Base-by-base conservation (phyloP, 2,329 filamentous ascomycete species). In the Beauveria rudraprayagi region DNA sequence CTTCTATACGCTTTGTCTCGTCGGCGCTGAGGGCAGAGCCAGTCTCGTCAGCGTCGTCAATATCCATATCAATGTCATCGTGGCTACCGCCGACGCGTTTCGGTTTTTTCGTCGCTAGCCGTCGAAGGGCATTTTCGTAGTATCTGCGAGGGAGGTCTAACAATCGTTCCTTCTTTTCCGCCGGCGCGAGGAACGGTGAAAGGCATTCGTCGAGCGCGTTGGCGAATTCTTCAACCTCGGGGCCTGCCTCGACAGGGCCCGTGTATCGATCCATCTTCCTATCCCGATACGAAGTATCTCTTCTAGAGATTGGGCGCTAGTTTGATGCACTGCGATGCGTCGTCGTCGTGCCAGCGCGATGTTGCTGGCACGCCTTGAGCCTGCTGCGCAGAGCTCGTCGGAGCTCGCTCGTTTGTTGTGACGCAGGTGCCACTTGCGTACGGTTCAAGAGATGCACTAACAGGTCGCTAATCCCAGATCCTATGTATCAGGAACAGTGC, bases 221-320 rank as follows among this genome's bases (percentile, higher is more conserved):
- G 43, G 92, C 92, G 70, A 97, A 97, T 50, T 85, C 82, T 75
- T 96, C 91, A 62, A 96, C 90, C 73, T 96, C 91, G 64, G 87
- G 85, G 56, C 89, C 89, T 37, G 90, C 85, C 48, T 83, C 81
- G 66, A 90, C 83, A 62, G 61, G 47, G 34, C 51, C 58, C 41
- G 51, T 30, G 34, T 50, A 30, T 26, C 30, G 44, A n/a, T 34
- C 10, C 48, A 55, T 34, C 17, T 40, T 48, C 10, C 22, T 41
- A 19, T 40, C 22, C 43, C 30, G 22, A n/a, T 48, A 2, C 17
- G 51, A 16, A 51, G 50, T 61, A 1, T 7, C 43, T 11, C 5
- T 10, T 24, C 10, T 24, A 6, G 37, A 22, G 3, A 7, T 17
- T 8, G 9, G n/a, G 5, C 4, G 16, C 41, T 26, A 22, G 24